These are phyloP conservation scores for Hypoxylon intermedium DNA, from an alignment of 495 filamentous ascomycete genomes.

Conservation along the genomic window DNA sequence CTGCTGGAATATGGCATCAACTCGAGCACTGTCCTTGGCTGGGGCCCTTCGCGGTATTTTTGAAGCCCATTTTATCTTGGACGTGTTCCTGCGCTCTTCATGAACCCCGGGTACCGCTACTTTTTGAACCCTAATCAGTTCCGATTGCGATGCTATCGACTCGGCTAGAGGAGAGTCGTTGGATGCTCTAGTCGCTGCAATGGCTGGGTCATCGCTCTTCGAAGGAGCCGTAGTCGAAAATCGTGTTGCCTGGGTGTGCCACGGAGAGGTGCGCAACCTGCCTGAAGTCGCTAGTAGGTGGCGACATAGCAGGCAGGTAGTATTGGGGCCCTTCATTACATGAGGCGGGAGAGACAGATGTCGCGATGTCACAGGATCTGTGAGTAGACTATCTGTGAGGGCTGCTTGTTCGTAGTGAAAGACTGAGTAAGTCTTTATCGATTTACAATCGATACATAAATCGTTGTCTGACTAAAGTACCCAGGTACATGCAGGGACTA, in stretches of 20 bases:
- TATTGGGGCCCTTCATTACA: slow-evolving; percentile 36
- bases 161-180: neutral
- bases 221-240: slow-evolving; percentile 13
- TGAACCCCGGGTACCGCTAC: neutral
- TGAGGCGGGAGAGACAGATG: neutral
- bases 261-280: slow-evolving; percentile 52
- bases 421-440: neutral
- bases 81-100: neutral
- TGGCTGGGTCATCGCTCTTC: slow-evolving; percentile 10
- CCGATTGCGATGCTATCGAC: neutral
- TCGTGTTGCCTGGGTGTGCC: slow-evolving; percentile 43
- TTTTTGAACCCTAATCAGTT: neutral
- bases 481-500: too few species aligned
- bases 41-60: neutral
- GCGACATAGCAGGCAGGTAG: slow-evolving; percentile 40
- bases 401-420: neutral
- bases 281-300: slow-evolving; percentile 30
- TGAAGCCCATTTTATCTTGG: slow-evolving; percentile 3
- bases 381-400: too few species aligned
- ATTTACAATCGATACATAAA: neutral
- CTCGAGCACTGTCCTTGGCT: slow-evolving; percentile 8
- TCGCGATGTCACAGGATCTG: neutral
- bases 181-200: neutral
- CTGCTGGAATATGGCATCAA: slow-evolving; percentile 38
- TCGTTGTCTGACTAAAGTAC: too few species aligned